phyloP scores from a whole-genome alignment of 371 early-diverging fungal species.

The Neoconidiobolus thromboides region DNA sequence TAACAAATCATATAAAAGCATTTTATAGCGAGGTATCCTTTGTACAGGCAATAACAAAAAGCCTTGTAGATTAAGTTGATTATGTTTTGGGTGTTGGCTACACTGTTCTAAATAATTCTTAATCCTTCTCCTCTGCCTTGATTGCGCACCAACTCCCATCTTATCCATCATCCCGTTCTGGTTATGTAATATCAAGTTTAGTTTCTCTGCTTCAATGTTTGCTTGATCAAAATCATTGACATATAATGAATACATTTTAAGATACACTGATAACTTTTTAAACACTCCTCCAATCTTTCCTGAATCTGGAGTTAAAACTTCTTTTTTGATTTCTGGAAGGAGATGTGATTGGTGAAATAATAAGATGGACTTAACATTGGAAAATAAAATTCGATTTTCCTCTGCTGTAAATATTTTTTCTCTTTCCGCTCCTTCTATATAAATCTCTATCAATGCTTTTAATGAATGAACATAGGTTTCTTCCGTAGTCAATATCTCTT shows the following conservation, averaged over 20 bases:
- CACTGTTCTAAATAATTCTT: constrained; percentile 13
- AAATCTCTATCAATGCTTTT: constrained; percentile 25
- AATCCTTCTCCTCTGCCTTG: constrained; percentile 15
- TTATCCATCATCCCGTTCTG: constrained; percentile 9
- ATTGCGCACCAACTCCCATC: constrained; percentile 7
- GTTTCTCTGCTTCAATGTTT: constrained; percentile 22
- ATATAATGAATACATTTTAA: constrained; percentile 50
- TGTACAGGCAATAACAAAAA: constrained; percentile 65
- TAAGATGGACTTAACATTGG: constrained; percentile 44
- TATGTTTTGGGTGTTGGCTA: constrained; percentile 28
- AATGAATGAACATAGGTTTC: constrained; percentile 52
- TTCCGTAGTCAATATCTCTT: constrained; percentile 58
- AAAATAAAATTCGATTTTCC: constrained; percentile 37
- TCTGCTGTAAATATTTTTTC: constrained; percentile 10
- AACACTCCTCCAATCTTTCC: constrained; percentile 23
- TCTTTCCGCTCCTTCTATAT: constrained; percentile 10
- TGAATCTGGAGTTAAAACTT: constrained; percentile 2
- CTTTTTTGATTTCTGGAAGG: constrained; percentile 31
- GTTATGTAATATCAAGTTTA: constrained; percentile 12
- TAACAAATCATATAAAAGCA: constrained; percentile 45
- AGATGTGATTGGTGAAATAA: constrained; percentile 39
- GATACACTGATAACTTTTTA: constrained; percentile 21
- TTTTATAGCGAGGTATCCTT: constrained; percentile 55
- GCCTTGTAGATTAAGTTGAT: constrained; percentile 39
- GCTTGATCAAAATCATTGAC: constrained; percentile 55